Percentiles rank a stretch among this genome's conserved stretches.
phyloP scores from a whole-genome alignment of 2,329 filamentous ascomycete genomes.

The Aspergillus calidoustus region DNA sequence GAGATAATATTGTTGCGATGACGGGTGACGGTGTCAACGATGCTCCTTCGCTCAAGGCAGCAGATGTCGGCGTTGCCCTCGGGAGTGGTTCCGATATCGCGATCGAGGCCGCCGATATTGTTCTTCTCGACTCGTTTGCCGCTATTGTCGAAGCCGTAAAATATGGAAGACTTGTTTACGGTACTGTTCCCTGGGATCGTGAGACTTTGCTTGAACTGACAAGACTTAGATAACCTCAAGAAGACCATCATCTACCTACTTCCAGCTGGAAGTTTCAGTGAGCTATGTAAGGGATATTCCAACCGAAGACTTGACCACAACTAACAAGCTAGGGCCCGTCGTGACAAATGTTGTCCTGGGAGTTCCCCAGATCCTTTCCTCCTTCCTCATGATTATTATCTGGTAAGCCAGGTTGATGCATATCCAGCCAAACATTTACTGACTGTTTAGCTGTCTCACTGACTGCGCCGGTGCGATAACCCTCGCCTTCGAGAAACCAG shows the following conservation, averaged over 20 bases:
- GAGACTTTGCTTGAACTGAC: neutral
- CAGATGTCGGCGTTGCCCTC: constrained; percentile 65
- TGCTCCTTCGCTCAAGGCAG: constrained; percentile 60
- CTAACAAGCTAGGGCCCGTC: constrained; percentile 57
- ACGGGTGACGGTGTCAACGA: constrained; percentile 56
- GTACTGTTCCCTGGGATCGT: neutral
- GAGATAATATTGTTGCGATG: constrained; percentile 62
- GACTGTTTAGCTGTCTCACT: constrained; percentile 65
- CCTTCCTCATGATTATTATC: constrained; percentile 73
- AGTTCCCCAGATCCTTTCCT: constrained; percentile 72
- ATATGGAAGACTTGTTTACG: constrained; percentile 68
- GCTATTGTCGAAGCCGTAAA: constrained; percentile 73
- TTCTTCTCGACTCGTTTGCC: constrained; percentile 70
- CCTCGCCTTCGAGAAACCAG: constrained; percentile 76
- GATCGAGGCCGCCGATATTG: constrained; percentile 66
- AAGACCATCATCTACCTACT: constrained; percentile 77
- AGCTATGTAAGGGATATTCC: constrained; percentile 59
- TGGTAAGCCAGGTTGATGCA: constrained; percentile 46
- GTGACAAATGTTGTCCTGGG: constrained; percentile 74
- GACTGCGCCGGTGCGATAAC: constrained; percentile 75
- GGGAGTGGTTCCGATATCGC: constrained; percentile 64
- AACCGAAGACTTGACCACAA: neutral
- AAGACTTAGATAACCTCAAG: constrained; percentile 66
- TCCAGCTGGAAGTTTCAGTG: constrained; percentile 73
- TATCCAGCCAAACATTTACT: neutral